Base-by-base conservation (phyloP, 345 rosid genomes). In the Salix dunnii region DNA sequence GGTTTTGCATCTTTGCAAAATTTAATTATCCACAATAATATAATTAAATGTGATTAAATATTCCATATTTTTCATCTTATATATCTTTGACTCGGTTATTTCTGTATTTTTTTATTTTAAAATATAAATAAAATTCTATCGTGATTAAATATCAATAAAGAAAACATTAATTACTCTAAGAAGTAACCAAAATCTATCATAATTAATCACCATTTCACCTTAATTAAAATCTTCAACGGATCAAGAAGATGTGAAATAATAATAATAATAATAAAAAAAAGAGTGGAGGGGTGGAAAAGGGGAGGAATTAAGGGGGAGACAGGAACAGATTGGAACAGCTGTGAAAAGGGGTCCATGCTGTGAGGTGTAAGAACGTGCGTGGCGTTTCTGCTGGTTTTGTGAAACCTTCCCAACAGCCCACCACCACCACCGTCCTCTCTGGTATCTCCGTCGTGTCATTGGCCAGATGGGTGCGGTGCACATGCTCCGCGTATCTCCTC, bases 301-400 rank as follows among this genome's bases (percentile, higher is more conserved):
- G 21, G 46, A 58, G 30, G 5, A 55, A 70, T 20, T 8, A 55
- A 36, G 12, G 20, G 79, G 77, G 65, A 67, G 84, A 84, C 87
- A 86, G 66, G 67, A 84, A 84, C 84, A 86, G 85, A 84, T 75
- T 77, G 85, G 84, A 68, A 81, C 83, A 84, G 86, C 86, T 79
- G 86, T 78, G 62, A 66, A 71, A 12, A 3, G 67, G 75, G 82
- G 66, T 76, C 84, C 78, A 62, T 25, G 53, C n/a, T 7, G 66
- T 64, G 83, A 81, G 78, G 83, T 83, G 86, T 84, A 78, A 82
- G 85, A 90, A 90, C 92, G 86, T 86, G 94, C 84, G 83, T 82
- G 84, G 89, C 85, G 78, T 85, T 80, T 76, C 85, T 87, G 84
- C 88, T 28, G 81, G 75, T 79, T 86, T 80, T 85, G 81, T 83